Percentiles rank a stretch among this genome's conserved stretches.
phyloP scores from a whole-genome alignment of 345 rosid genomes.

The Syzygium aqueum region DNA sequence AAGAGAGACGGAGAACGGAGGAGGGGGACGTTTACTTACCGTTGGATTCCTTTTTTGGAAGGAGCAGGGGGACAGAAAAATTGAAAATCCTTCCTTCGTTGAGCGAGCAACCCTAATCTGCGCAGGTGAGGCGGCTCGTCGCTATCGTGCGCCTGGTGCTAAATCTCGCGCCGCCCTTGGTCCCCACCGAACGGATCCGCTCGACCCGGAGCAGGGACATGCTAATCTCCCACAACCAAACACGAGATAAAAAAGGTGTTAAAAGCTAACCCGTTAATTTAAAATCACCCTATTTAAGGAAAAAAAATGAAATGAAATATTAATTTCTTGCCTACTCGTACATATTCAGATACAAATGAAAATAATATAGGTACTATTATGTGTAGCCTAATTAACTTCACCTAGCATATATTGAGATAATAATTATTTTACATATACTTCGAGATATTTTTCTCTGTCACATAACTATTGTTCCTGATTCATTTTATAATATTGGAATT shows the following conservation, averaged over 20 bases:
- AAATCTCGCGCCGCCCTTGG: neutral
- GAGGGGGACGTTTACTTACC: neutral
- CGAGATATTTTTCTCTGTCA: no score
- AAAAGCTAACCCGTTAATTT: no score
- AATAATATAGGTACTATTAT: neutral
- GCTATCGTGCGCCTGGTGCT: neutral
- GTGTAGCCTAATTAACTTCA: neutral
- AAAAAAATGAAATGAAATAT: neutral
- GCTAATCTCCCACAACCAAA: neutral
- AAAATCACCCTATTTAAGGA: neutral
- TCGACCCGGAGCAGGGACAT: neutral
- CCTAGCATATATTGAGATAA: no score
- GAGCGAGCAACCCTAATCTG: slow-evolving; percentile 62
- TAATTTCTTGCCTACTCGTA: neutral
- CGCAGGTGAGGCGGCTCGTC: slow-evolving; percentile 28
- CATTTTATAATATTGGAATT: no score
- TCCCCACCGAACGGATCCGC: neutral
- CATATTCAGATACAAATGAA: neutral
- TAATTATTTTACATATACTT: no score
- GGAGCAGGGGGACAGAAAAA: neutral
- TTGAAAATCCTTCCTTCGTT: neutral
- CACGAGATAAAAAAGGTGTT: neutral
- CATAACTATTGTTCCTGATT: no score
- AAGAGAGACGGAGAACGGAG: neutral
- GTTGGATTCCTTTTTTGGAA: neutral